A percentile compares a stretch with the other conserved stretches of the same genome.
Conservation (phyloP, 805 yeast species). For the Gaillardinia entomophila region DNA sequence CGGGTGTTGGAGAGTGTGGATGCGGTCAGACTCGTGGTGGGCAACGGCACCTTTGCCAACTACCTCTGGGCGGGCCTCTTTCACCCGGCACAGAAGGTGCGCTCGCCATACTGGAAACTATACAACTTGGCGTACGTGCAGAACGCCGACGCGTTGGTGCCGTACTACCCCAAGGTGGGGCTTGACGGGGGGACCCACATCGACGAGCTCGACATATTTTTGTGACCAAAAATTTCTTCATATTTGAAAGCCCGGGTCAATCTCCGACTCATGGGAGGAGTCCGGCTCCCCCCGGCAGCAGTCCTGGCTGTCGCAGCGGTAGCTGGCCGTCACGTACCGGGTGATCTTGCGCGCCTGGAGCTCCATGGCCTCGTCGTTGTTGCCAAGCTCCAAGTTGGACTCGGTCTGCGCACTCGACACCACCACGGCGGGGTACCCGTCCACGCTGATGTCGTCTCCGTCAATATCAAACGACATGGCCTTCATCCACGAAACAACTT, state of each 20-base stretch:
- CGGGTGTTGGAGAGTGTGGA: conserved; percentile 79
- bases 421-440: conserved; percentile 47
- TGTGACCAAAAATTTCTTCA: conserved; percentile 10
- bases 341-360: conserved; percentile 51
- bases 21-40: conserved; percentile 64
- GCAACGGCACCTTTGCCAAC: conserved; percentile 67
- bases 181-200: no score
- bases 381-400: conserved; percentile 11
- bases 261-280: not conserved
- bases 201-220: conserved; percentile 47
- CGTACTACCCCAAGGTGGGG: conserved; percentile 67
- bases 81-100: conserved; percentile 87
- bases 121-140: conserved; percentile 75
- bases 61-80: conserved; percentile 86
- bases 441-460: conserved; percentile 13
- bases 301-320: conserved; percentile 11
- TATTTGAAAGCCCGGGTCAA: no score
- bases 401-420: conserved; percentile 4
- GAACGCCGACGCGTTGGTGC: conserved; percentile 69
- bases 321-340: conserved; percentile 33
- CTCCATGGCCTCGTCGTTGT: conserved; percentile 43
- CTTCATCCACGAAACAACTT: conserved; percentile 59
- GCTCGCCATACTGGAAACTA: conserved; percentile 79
- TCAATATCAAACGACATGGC: conserved; percentile 45
- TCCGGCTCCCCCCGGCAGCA: not conserved